These are phyloP conservation scores for Microstroma glucosiphilum DNA, from an alignment of 1,284 basidiomycete species.

Conservation along the genomic window DNA sequence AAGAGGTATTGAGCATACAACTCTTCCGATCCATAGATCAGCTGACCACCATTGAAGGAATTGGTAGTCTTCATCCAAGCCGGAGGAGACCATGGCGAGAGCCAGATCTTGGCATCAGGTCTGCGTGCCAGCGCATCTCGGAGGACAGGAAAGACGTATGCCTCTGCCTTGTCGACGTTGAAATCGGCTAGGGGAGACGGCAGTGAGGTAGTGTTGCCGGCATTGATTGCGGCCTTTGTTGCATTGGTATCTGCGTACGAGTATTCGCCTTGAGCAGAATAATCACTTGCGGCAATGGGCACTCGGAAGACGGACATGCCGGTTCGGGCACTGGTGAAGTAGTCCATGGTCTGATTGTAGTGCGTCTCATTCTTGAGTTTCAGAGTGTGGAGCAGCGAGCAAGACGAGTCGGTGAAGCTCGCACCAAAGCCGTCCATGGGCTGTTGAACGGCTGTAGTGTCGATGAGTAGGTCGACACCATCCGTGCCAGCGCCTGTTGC, in stretches of 20 bases:
- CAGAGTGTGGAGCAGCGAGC: slow-evolving; percentile 22
- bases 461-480: slow-evolving; percentile 1
- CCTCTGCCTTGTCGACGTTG: slow-evolving; percentile 18
- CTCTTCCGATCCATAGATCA: slow-evolving; percentile 20
- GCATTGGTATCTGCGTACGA: slow-evolving; percentile 9
- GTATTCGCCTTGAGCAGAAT: slow-evolving; percentile 16
- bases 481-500: neutral
- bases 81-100: slow-evolving; percentile 32
- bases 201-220: neutral
- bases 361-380: slow-evolving; percentile 18
- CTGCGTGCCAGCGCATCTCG: slow-evolving; percentile 25
- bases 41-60: slow-evolving; percentile 23
- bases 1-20: slow-evolving; percentile 30
- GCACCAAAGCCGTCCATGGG: slow-evolving; percentile 11
- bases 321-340: slow-evolving; percentile 31
- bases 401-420: slow-evolving; percentile 18
- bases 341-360: slow-evolving; percentile 27
- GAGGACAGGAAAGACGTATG: slow-evolving; percentile 29
- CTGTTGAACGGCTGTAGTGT: neutral
- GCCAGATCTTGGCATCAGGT: slow-evolving; percentile 26
- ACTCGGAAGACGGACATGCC: slow-evolving; percentile 25
- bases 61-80: slow-evolving; percentile 36
- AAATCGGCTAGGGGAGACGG: slow-evolving; percentile 19
- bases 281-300: slow-evolving; percentile 31
- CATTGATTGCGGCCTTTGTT: slow-evolving; percentile 2